Base-by-base conservation (phyloP, 495 filamentous ascomycete species). In the Sabuloglossum arenarium region DNA sequence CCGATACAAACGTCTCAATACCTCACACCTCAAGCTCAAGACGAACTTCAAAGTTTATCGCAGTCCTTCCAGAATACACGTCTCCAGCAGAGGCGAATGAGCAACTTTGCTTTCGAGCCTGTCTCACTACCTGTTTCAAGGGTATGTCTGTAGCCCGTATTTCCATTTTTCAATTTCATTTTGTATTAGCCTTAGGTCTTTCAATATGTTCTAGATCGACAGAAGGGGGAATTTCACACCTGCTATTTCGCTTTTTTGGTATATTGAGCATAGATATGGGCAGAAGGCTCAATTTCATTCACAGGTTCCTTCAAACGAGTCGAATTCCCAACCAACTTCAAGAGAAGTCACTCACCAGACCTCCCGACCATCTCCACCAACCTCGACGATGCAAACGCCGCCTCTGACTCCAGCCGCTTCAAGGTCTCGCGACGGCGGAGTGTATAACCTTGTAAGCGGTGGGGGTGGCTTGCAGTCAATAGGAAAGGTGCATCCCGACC, bases 361-460 rank as follows among this genome's bases (percentile, higher is more conserved):
- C 9, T 57, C 49, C n/a, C 47, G 24, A 16, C 34, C 52, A 0
- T 27, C 57, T 5, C 32, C 57, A 43, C 53, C 30, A 61, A 67
- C 71, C 25, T 73, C 81, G 51, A 74, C 80, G 49, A 80, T 89
- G 72, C 82, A 90, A 60, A 91, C 88, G 14, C 91, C 91, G 58
- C 88, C 87, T 24, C 76, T 97, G 14, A 94, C 90, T 3, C 90
- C 91, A 30, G 81, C 88, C 31, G 86, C 78, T 14, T 86, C 85
- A 43, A 67, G 72, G 58, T 78, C 76, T 55, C 70, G 70, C 60
- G 79, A 80, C 59, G 59, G 61, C 51, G 67, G 64, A 57, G 30
- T 64, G 47, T 62, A 54, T 28, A 65, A 19, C 62, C 65, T 54
- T 57, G 62, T 25, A 61, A 60, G 56, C 43, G 58, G 58, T 11